Base-by-base conservation (phyloP, 1,284 basidiomycete species). In the Ustilago lituana region DNA sequence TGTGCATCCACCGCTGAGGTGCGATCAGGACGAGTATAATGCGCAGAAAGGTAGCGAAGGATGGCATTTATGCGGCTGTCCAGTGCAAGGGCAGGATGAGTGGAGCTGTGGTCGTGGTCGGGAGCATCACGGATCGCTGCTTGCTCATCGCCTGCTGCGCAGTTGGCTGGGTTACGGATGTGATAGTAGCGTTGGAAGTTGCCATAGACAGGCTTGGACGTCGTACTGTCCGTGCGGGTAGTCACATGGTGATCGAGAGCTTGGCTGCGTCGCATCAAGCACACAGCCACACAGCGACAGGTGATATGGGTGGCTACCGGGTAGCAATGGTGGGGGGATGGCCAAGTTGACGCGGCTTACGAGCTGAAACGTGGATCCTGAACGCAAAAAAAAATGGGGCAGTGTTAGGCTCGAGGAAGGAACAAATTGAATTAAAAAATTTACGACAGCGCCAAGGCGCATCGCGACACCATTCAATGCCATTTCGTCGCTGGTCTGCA, bases 101-200 rank as follows among this genome's bases (percentile, higher is more conserved):
- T 8, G 11, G 27, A 17, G 20, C n/a, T n/a, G n/a, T n/a, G 15
- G 39, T 15, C n/a, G 24, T 19, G 9, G n/a, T 20, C 23, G 3
- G 45, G 19, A 2, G 20, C 8, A 5, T 26, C 24, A 1, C n/a
- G n/a, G n/a, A 5, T 26, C 2, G 12, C 27, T 7, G 24, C 23
- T 22, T 29, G 6, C 22, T 48, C 46, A 5, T 20, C 7, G 17
- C 39, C 36, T 3, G 37, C 20, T n/a, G 19, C 17, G 1, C 19
- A 22, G 33, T 19, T 54, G 40, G 52, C 23, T 12, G 68, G 68
- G 22, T 71, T 71, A 47, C 59, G 54, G 27, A 71, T 71, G 52
- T 67, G 58, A 31, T 71, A 67, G 56, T 71, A 71, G 10, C 68
- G 45, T 9, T 51, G 58, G 44, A 71, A 71, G 56, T 66, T 71